Conservation (phyloP, 1,284 basidiomycete genomes). For the Papiliotrema fonsecae region DNA sequence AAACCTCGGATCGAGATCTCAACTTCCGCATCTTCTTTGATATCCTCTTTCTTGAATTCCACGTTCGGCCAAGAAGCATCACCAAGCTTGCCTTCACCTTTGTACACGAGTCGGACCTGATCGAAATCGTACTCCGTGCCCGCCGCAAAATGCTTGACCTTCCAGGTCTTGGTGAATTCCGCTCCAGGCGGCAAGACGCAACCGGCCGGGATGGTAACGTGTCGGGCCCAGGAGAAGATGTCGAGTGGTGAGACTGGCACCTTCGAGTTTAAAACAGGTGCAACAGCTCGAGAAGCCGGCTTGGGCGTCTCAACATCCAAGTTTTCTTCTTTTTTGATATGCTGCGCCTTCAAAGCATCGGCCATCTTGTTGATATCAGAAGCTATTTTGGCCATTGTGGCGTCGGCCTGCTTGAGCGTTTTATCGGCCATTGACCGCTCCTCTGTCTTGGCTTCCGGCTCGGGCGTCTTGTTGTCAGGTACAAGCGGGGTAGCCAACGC, state of each 20-base stretch:
- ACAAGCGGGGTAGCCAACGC: constrained; percentile 15
- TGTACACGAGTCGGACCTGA: constrained; percentile 27
- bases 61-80: constrained; percentile 14
- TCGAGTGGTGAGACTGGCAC: constrained; percentile 24
- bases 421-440: neutral
- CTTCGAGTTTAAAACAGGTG: neutral
- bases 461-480: constrained; percentile 15
- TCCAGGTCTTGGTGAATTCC: constrained; percentile 45
- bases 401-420: constrained; percentile 4
- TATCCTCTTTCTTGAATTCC: constrained; percentile 16
- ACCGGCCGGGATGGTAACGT: constrained; percentile 36
- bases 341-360: neutral
- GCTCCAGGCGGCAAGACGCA: constrained; percentile 36
- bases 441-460: constrained; percentile 4
- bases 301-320: too few relatives aligned
- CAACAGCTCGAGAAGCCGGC: neutral
- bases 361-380: neutral
- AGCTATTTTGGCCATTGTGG: neutral
- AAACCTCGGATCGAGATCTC: constrained; percentile 32
- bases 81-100: constrained; percentile 19
- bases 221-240: constrained; percentile 42
- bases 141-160: constrained; percentile 35
- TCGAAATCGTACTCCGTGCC: constrained; percentile 36
- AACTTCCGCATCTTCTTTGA: constrained; percentile 31
- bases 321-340: neutral